These are phyloP conservation scores for Nitzschia sp. DNA, from an alignment of 108 stramenopile species.

Conservation along the genomic window DNA sequence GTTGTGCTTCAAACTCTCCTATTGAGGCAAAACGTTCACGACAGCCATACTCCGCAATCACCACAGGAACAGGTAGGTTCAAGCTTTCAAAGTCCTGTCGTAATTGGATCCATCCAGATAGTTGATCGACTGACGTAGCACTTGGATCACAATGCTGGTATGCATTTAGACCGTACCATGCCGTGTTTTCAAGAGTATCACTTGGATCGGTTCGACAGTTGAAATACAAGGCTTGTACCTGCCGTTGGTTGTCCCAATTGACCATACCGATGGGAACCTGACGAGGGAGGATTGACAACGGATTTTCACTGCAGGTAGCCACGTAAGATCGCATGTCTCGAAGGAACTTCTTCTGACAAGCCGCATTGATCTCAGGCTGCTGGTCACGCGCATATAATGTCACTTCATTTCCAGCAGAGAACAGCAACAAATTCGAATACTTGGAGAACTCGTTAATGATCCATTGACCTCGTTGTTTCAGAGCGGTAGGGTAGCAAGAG, in stretches of 20 bases:
- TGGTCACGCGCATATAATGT: conserved; percentile 19
- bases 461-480: conserved; percentile 42
- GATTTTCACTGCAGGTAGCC: conserved; percentile 11
- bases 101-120: conserved; percentile 25
- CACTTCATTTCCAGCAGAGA: conserved; percentile 52
- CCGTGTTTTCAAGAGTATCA: conserved; percentile 36
- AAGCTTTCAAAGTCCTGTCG: conserved; percentile 3
- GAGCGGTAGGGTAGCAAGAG: conserved; percentile 33
- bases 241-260: conserved; percentile 21
- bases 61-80: conserved; percentile 28
- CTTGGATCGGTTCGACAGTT: conserved; percentile 38
- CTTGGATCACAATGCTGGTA: conserved; percentile 40
- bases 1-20: conserved; percentile 41
- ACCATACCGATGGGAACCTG: conserved; percentile 39
- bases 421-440: conserved; percentile 40
- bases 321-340: conserved; percentile 46
- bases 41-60: conserved; percentile 51
- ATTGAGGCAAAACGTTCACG: conserved; percentile 35
- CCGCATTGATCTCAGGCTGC: conserved; percentile 28
- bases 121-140: conserved; percentile 11
- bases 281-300: conserved; percentile 24
- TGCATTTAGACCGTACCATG: conserved; percentile 50
- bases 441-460: conserved; percentile 47
- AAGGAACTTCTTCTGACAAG: conserved; percentile 55
- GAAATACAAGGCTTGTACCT: conserved; percentile 25